Base-by-base conservation (phyloP, 176 grass and related monocot genomes). In the Ampelocalamus luodianensis region DNA sequence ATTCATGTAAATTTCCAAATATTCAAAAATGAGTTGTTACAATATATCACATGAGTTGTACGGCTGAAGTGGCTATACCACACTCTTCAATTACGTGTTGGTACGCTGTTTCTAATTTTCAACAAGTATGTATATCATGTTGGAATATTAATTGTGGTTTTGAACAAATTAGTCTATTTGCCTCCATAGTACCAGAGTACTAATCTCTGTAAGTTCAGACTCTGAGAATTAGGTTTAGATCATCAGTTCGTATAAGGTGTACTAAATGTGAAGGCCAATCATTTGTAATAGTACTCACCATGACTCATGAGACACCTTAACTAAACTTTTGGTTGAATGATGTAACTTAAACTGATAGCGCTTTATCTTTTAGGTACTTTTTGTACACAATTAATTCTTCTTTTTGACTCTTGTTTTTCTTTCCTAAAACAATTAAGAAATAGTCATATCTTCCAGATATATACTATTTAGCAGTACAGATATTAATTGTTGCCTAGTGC, bases 311-410 rank as follows among this genome's bases (percentile, higher is more conserved):
- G 61, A 74, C 48, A 73, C 37, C 24, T 79, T 20, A 54, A 83
- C 46, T 43, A 79, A 78, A 55, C 68, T 74, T 80, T 84, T 59
- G 76, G 76, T 79, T 66, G 60, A 23, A 49, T 45, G 68, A n/a
- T 42, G 46, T 45, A 66, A 66, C 79, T 63, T 79, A n/a, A 80
- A 42, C 29, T 16, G 24, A 23, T 81, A 38, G 2, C 77, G 71
- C 88, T 89, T 89, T 89, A 85, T 44, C 88, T 85, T 89, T 89
- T 45, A 23, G 83, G 88, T 89, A 64, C 76, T 24, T 60, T 20
- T 82, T 77, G 82, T 85, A 80, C 64, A 81, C 3, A 62, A 81
- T 89, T 74, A 51, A 75, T 65, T 75, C 58, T 53, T 37, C 59
- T 12, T 83, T 74, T 83, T 83, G 71, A 74, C 81, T 53, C 24